phyloP scores from a whole-genome alignment of 2,329 filamentous ascomycete genomes.

The Chaetoscypha palmicola region DNA sequence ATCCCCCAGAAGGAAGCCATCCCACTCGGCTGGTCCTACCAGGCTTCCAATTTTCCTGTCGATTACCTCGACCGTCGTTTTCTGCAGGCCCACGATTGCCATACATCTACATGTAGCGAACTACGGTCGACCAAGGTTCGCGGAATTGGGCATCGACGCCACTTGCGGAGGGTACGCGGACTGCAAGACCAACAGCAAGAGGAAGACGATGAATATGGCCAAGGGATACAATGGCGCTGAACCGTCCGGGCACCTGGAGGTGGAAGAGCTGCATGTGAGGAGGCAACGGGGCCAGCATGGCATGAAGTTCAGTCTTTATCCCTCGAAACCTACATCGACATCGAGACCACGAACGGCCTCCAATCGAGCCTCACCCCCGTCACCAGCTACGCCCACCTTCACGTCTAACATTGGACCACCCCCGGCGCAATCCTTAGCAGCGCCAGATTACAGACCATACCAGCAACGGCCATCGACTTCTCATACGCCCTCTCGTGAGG shows the following conservation, averaged over 20 bases:
- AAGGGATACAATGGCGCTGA: constrained; percentile 21
- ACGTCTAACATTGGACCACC: not conserved
- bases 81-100: not conserved
- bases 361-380: constrained; percentile 6
- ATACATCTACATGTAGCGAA: constrained; percentile 5
- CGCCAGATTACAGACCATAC: constrained; percentile 3
- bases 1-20: too few relatives aligned
- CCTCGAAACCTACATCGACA: constrained; percentile 6
- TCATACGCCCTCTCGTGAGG: constrained; percentile 15
- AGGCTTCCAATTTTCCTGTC: not conserved
- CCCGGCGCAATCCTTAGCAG: not conserved
- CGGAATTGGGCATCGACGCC: constrained; percentile 1
- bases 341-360: constrained; percentile 19
- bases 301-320: constrained; percentile 28
- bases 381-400: not conserved
- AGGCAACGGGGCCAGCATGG: constrained; percentile 19
- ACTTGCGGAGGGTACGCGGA: not conserved
- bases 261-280: constrained; percentile 13
- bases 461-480: constrained; percentile 22
- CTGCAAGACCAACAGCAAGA: constrained; percentile 6
- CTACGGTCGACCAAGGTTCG: constrained; percentile 1
- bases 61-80: not conserved
- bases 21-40: not conserved
- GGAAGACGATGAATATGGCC: constrained; percentile 19
- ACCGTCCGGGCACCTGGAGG: constrained; percentile 10